phyloP scores from a whole-genome alignment of 108 stramenopile genomes.

The Phaeodactylum tricornutum region DNA sequence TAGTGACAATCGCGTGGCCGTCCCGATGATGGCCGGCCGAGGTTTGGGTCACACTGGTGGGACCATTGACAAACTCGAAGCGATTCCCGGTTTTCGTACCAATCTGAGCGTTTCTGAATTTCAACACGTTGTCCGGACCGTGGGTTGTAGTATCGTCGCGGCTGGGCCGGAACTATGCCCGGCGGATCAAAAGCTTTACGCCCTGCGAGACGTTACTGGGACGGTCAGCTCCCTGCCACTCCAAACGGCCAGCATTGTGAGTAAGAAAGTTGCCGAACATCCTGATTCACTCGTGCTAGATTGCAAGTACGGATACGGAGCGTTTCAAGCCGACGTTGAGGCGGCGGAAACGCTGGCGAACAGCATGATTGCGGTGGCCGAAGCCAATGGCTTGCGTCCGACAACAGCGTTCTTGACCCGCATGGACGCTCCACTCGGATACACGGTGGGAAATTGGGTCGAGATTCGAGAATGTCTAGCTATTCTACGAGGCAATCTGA shows the following conservation, averaged over 20 bases:
- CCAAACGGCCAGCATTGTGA: constrained; percentile 69
- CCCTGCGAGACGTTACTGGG: constrained; percentile 70
- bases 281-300: constrained; percentile 71
- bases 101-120: constrained; percentile 34
- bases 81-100: constrained; percentile 56
- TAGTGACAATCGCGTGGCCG: constrained; percentile 21
- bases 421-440: constrained; percentile 69
- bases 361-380: constrained; percentile 58
- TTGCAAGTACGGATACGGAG: constrained; percentile 65
- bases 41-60: constrained; percentile 83
- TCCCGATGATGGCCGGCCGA: constrained; percentile 83
- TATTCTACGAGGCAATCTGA: constrained; percentile 21
- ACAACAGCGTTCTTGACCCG: constrained; percentile 70
- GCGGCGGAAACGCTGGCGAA: constrained; percentile 35
- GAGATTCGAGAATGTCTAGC: constrained; percentile 74
- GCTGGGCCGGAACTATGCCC: constrained; percentile 49
- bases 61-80: constrained; percentile 81
- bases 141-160: constrained; percentile 50
- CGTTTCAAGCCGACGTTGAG: constrained; percentile 45
- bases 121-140: constrained; percentile 27
- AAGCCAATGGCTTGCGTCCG: constrained; percentile 49
- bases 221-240: constrained; percentile 63
- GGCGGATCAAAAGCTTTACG: constrained; percentile 76
- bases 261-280: constrained; percentile 79
- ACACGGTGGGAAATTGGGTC: constrained; percentile 72